A percentile compares a stretch with the other conserved stretches of the same genome.
These are phyloP conservation scores for Aspergillus thermomutatus DNA, from an alignment of 2,329 filamentous ascomycete species.

Conservation along the genomic window DNA sequence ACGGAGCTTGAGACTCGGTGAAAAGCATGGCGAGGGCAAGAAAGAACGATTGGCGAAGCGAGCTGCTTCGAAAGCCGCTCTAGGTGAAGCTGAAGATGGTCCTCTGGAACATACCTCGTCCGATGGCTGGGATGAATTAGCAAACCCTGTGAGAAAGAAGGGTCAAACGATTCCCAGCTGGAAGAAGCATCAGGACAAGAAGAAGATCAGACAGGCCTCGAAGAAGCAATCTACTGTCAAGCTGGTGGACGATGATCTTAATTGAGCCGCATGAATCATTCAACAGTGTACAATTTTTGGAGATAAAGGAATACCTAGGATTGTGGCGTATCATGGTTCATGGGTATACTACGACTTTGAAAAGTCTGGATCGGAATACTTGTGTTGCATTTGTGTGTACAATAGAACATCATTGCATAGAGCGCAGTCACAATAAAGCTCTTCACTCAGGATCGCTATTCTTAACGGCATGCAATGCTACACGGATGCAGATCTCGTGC, in stretches of 20 bases:
- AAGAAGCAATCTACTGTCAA: conserved; percentile 29
- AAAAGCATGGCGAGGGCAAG: conserved; percentile 38
- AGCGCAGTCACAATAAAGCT: conserved; percentile 13
- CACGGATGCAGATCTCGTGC: background rate
- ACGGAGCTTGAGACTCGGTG: conserved; percentile 60
- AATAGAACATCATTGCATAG: conserved; percentile 10
- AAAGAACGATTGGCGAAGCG: conserved; percentile 39
- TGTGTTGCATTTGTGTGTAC: conserved; percentile 17
- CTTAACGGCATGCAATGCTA: background rate
- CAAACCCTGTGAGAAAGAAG: conserved; percentile 27
- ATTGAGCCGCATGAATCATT: background rate
- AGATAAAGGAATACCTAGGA: conserved; percentile 2
- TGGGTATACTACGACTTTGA: background rate
- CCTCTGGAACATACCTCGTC: background rate
- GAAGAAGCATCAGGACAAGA: conserved; percentile 45
- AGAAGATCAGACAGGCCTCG: conserved; percentile 39
- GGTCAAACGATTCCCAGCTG: conserved; percentile 37
- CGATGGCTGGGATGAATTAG: conserved; percentile 8
- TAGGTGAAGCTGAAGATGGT: conserved; percentile 23
- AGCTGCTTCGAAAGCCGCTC: conserved; percentile 26
- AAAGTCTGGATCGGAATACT: background rate
- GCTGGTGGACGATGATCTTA: background rate
- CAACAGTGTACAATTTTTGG: conserved; percentile 1
- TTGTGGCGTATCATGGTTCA: conserved; percentile 2
- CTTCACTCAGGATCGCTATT: conserved; percentile 21